phyloP scores from a whole-genome alignment of 108 stramenopile species.

The Cyclostephanos invisitatus region DNA sequence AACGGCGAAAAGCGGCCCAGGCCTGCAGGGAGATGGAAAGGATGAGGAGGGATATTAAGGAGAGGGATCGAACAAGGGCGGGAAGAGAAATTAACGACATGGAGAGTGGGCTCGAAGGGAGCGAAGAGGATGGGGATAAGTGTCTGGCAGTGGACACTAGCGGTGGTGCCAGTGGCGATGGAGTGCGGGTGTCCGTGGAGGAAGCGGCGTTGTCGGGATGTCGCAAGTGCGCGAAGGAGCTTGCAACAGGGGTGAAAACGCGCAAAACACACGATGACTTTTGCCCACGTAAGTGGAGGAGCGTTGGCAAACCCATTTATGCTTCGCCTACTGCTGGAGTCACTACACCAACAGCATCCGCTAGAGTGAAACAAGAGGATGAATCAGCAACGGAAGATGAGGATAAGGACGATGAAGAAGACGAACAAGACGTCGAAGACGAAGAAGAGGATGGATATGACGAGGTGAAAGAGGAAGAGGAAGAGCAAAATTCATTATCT shows the following conservation, averaged over 20 bases:
- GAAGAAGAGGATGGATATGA: not conserved
- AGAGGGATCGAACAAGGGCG: conserved; percentile 8
- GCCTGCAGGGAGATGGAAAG: conserved; percentile 78
- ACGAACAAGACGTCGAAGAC: not conserved
- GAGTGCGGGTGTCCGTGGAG: not conserved
- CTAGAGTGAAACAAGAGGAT: not conserved
- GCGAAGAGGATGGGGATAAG: conserved; percentile 5
- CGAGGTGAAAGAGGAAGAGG: not conserved
- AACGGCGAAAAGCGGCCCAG: conserved; percentile 56
- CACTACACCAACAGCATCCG: not conserved
- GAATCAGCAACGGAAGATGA: not conserved
- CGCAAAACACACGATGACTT: conserved; percentile 17
- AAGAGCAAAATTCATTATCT: not conserved
- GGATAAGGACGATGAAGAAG: not conserved
- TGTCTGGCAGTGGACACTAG: not conserved
- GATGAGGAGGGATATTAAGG: conserved; percentile 41
- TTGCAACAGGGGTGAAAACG: conserved; percentile 26
- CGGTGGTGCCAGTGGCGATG: conserved; percentile 1
- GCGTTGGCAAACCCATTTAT: conserved; percentile 23
- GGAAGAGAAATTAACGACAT: conserved; percentile 4
- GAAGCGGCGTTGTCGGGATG: conserved; percentile 25
- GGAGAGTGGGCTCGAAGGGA: conserved; percentile 8
- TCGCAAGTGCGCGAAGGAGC: conserved; percentile 28
- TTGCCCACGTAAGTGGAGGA: conserved; percentile 30
- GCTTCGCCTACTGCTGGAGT: conserved; percentile 1